Evolutionary conservation across 345 rosid genomes (phyloP).

Genomic region (Hibiscus trionum): DNA sequence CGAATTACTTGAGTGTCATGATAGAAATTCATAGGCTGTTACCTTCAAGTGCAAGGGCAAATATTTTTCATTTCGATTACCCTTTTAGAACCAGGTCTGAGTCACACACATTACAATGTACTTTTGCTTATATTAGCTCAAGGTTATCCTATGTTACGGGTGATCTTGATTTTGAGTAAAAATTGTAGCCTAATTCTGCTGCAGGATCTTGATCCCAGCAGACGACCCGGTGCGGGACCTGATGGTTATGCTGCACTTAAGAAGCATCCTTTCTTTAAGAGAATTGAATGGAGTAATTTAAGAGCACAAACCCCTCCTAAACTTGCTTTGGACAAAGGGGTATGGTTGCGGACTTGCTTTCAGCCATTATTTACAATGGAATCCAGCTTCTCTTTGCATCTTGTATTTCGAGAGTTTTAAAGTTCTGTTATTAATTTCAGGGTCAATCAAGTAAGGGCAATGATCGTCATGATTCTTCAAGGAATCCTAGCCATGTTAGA

Average conservation of each 20-base stretch:
- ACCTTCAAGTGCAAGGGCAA: no score
- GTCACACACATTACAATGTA: no score
- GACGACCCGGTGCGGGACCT: constrained; percentile 90
- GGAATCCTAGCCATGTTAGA: constrained; percentile 65
- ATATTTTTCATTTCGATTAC: no score
- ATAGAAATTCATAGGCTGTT: no score
- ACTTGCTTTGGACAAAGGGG: constrained; percentile 59
- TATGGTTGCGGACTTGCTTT: constrained; percentile 17
- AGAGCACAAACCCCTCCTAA: constrained; percentile 64
- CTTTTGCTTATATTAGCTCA: background rate
- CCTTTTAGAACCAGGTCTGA: no score
- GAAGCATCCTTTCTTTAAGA: constrained; percentile 68
- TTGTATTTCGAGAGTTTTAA: background rate
- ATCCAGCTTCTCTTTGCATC: constrained; percentile 9
- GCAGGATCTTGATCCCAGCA: constrained; percentile 84
- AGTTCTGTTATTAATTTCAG: constrained; percentile 21
- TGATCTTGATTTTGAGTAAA: background rate
- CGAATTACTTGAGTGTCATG: no score
- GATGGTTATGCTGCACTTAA: constrained; percentile 56
- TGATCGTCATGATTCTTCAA: constrained; percentile 44
- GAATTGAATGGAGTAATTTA: constrained; percentile 75
- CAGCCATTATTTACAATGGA: background rate
- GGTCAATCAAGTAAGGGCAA: constrained; percentile 50
- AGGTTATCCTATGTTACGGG: background rate
- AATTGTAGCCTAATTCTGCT: constrained; percentile 1